phyloP scores from a whole-genome alignment of 768 basidiomycete genomes.

The Podaxis sp. region DNA sequence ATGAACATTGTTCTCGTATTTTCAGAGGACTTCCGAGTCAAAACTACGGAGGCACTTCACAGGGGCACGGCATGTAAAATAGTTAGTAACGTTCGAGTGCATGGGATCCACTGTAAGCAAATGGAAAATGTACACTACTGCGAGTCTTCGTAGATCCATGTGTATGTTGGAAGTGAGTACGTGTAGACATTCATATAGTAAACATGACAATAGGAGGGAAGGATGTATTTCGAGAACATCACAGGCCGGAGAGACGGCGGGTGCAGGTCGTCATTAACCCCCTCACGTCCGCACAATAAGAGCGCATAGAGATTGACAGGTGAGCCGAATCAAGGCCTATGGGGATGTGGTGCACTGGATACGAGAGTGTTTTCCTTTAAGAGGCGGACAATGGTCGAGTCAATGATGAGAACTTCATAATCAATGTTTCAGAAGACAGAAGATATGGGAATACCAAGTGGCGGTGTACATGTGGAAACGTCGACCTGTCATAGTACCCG shows the following conservation, averaged over 20 bases:
- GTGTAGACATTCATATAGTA: no score
- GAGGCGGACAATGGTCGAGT: constrained; percentile 12
- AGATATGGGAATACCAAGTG: neutral
- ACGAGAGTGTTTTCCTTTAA: constrained; percentile 1
- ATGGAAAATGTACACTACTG: no score
- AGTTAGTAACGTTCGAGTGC: no score
- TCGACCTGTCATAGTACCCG: neutral
- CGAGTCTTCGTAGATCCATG: no score
- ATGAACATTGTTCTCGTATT: neutral
- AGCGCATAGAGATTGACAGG: neutral
- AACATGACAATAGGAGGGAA: no score
- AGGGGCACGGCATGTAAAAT: no score
- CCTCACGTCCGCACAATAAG: neutral
- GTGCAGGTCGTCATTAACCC: no score
- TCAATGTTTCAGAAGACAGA: neutral
- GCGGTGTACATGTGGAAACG: constrained; percentile 5
- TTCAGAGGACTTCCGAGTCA: neutral
- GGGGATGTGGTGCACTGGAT: neutral
- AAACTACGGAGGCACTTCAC: neutral
- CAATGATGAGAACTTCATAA: neutral
- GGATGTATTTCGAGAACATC: no score
- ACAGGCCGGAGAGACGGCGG: no score
- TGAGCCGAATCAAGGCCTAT: neutral
- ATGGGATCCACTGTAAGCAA: no score
- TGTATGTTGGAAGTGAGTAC: no score